A percentile compares a stretch with the other conserved stretches of the same genome.
These are phyloP conservation scores for Carallia brachiata DNA, from an alignment of 345 rosid species.

Conservation along the genomic window DNA sequence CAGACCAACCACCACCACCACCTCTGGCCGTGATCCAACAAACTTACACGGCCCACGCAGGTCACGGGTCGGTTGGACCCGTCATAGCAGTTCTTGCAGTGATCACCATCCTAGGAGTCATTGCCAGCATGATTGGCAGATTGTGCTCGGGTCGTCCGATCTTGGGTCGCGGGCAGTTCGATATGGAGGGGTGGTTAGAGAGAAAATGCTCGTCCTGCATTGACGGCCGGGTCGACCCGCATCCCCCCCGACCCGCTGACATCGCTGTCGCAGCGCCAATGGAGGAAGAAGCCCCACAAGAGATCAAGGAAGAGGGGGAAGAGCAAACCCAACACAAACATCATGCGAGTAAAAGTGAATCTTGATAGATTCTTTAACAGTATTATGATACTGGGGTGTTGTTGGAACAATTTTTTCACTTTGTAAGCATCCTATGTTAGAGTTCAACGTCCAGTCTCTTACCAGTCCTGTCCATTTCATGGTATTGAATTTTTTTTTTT, in stretches of 20 bases:
- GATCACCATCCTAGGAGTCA: conserved; percentile 53
- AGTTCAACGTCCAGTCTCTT: no score
- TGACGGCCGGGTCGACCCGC: conserved; percentile 48
- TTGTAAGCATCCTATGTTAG: no score
- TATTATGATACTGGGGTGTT: no score
- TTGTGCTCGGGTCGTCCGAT: conserved; percentile 56
- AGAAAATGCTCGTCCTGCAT: conserved; percentile 63
- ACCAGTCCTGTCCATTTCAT: no score
- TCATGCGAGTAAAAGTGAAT: conserved; percentile 19
- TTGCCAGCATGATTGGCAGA: conserved; percentile 65
- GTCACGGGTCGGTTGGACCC: conserved; percentile 59
- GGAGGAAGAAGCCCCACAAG: conserved; percentile 21
- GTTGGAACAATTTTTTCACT: no score
- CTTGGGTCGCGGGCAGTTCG: conserved; percentile 51
- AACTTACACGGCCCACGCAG: conserved; percentile 34
- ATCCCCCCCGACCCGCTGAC: conserved; percentile 24
- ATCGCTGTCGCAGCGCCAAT: conserved; percentile 28
- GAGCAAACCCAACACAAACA: conserved; percentile 13
- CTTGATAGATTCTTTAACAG: conserved; percentile 24
- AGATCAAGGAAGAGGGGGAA: conserved; percentile 26
- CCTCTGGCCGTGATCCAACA: conserved; percentile 31
- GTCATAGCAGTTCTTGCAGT: conserved; percentile 64
- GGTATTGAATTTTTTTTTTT: no score
- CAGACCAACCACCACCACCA: conserved; percentile 35
- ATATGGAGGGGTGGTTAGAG: conserved; percentile 68